Evolutionary conservation across 2,329 filamentous ascomycete species (phyloP).

Genomic region (Colletotrichum brevisporum): DNA sequence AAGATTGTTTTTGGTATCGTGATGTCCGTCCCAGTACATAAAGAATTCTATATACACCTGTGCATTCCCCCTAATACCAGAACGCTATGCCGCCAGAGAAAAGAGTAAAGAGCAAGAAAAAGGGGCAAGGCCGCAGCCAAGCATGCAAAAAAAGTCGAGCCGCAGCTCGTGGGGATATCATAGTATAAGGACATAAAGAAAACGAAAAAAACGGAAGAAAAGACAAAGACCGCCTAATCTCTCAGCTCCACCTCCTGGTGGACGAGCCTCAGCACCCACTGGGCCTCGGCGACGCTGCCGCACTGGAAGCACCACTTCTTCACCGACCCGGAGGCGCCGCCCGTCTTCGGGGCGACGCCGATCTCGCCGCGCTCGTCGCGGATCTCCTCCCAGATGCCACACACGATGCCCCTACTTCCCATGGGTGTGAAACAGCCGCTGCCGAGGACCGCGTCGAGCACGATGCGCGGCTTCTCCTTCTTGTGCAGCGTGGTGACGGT

Average conservation of each 20-base stretch:
- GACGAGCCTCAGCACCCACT: constrained; percentile 69
- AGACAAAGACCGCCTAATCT: constrained; percentile 43
- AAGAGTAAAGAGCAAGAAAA: not conserved
- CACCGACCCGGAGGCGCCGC: constrained; percentile 67
- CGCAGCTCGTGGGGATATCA: constrained; percentile 36
- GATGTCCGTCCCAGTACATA: not conserved
- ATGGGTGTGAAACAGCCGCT: constrained; percentile 89
- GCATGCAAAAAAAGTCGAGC: constrained; percentile 30
- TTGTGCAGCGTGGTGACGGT: constrained; percentile 81
- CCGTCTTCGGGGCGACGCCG: constrained; percentile 65
- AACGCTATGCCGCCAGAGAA: constrained; percentile 26
- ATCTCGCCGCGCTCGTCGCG: constrained; percentile 72
- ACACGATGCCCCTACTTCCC: constrained; percentile 87
- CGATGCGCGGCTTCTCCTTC: constrained; percentile 70
- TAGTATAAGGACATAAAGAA: constrained; percentile 18
- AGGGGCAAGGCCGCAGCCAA: constrained; percentile 20
- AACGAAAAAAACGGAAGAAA: not conserved
- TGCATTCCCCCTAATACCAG: constrained; percentile 4
- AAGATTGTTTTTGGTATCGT: constrained; percentile 28
- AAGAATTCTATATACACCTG: not conserved
- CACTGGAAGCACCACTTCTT: constrained; percentile 77
- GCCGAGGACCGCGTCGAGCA: constrained; percentile 88
- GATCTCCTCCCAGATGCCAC: constrained; percentile 88
- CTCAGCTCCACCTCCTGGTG: constrained; percentile 68
- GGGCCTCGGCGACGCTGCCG: constrained; percentile 65